Conservation (phyloP, 2,329 filamentous ascomycete species). For the Penicillium janthinellum region DNA sequence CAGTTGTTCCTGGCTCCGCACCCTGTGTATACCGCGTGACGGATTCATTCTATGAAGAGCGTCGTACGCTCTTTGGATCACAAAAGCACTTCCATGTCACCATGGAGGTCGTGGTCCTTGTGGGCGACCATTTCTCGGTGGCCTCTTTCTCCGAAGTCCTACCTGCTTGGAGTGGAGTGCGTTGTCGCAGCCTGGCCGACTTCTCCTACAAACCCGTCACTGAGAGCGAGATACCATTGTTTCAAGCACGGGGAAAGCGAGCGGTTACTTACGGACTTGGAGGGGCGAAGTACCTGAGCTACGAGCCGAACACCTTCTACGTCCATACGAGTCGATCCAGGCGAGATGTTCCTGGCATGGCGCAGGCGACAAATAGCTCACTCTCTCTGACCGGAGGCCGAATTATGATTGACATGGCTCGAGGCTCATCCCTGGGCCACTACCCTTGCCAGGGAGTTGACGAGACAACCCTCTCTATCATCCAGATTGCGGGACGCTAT, state of each 20-base stretch:
- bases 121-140: conserved; percentile 6
- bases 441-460: conserved; percentile 2
- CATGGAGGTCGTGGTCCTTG: conserved; percentile 1
- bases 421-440: neutral
- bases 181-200: neutral
- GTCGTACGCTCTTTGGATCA: neutral
- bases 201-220: neutral
- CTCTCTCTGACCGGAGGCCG: neutral
- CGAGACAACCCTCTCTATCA: neutral
- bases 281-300: conserved; percentile 1
- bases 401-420: neutral
- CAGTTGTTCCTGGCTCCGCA: neutral
- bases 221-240: neutral
- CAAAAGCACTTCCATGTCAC: conserved; percentile 3
- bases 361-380: neutral
- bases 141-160: neutral
- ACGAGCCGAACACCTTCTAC: neutral
- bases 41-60: conserved; percentile 2
- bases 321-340: neutral
- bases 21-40: conserved; percentile 1
- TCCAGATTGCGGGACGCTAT: conserved; percentile 1
- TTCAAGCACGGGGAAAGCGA: neutral
- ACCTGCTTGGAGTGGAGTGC: neutral
- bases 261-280: neutral
- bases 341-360: neutral